Conservation (phyloP, 768 basidiomycete genomes). For the Leccinum uliginosum region DNA sequence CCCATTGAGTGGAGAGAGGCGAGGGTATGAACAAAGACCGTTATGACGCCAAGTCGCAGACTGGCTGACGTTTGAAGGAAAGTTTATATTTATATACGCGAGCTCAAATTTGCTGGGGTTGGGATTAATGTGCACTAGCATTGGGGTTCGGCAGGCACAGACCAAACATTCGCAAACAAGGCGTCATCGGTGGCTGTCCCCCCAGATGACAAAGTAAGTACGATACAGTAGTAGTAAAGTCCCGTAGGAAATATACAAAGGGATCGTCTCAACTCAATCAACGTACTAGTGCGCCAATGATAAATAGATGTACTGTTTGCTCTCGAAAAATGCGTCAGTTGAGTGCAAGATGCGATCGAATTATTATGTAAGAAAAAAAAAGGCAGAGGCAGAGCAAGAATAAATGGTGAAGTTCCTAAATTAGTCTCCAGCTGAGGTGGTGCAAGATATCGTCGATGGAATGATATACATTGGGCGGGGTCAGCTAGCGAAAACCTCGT, state of each 20-base stretch:
- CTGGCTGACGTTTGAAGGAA: slow-evolving; percentile 23
- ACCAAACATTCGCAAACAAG: slow-evolving; percentile 24
- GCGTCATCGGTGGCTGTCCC: not conserved
- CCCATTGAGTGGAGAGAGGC: slow-evolving; percentile 32
- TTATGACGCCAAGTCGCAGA: slow-evolving; percentile 29
- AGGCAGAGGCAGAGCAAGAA: not conserved
- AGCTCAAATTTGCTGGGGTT: slow-evolving; percentile 26
- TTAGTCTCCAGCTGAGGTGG: slow-evolving; percentile 15
- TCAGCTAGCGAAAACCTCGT: slow-evolving; percentile 10
- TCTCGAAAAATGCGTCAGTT: slow-evolving; percentile 10
- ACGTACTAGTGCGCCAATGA: slow-evolving; percentile 7
- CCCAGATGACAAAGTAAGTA: not conserved
- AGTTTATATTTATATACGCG: slow-evolving; percentile 22
- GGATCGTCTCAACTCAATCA: not conserved
- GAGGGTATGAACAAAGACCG: slow-evolving; percentile 20
- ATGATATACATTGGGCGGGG: slow-evolving; percentile 19
- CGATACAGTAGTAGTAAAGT: slow-evolving; percentile 21
- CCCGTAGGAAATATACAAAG: slow-evolving; percentile 17
- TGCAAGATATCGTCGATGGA: slow-evolving; percentile 13
- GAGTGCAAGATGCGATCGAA: slow-evolving; percentile 14
- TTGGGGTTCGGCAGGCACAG: slow-evolving; percentile 30
- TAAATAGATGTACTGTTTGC: slow-evolving; percentile 18
- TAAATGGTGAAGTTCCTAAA: slow-evolving; percentile 15
- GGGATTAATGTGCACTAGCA: not conserved
- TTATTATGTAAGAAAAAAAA: slow-evolving; percentile 6